These are phyloP conservation scores for Penicillium digitatum DNA, from an alignment of 2,329 filamentous ascomycete species.

Conservation along the genomic window DNA sequence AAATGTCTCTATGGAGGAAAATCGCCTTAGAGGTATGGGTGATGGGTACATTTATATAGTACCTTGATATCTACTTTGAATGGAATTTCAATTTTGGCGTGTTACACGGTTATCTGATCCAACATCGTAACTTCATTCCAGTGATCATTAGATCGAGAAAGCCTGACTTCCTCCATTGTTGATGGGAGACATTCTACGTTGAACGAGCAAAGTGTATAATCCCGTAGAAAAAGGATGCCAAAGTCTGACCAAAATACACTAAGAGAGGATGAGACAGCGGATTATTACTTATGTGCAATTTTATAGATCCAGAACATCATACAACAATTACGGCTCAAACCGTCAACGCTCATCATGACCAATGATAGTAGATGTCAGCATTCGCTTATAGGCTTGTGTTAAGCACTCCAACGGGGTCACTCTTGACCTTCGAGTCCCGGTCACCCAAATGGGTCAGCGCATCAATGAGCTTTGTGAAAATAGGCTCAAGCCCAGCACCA, in stretches of 20 bases:
- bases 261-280: background rate
- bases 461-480: constrained; percentile 21
- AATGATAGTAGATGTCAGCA: background rate
- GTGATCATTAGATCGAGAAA: background rate
- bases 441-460: constrained; percentile 15
- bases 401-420: constrained; percentile 13
- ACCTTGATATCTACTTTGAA: background rate
- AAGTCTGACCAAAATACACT: background rate
- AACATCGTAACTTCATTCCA: background rate
- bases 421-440: constrained; percentile 18
- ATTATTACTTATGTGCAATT: background rate
- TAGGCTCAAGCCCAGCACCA: constrained; percentile 22
- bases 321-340: background rate
- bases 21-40: background rate
- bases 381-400: background rate
- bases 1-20: background rate
- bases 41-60: background rate
- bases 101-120: constrained; percentile 1
- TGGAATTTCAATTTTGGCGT: background rate
- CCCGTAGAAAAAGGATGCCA: background rate
- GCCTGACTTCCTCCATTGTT: background rate
- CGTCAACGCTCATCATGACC: background rate
- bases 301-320: background rate
- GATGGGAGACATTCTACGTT: background rate
- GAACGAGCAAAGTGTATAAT: background rate